Evolutionary conservation across 2,329 filamentous ascomycete genomes (phyloP).

Genomic region (Bipolaris bicolor): DNA sequence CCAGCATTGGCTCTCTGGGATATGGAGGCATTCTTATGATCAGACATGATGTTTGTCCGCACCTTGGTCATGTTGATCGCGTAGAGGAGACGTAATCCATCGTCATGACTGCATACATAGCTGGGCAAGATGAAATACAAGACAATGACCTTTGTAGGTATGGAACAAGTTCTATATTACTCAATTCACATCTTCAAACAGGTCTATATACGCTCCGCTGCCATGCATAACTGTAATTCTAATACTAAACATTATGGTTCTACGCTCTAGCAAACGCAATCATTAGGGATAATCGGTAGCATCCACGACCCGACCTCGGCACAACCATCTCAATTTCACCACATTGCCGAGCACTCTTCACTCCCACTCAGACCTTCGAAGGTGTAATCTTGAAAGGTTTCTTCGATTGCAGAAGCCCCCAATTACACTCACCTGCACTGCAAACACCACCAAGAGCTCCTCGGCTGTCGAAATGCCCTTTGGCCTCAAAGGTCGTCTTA

Average conservation of each 20-base stretch:
- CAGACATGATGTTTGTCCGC: not conserved
- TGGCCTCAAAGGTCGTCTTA: conserved; percentile 22
- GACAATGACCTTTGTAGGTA: not conserved
- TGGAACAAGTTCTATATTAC: not conserved
- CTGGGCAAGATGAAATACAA: not conserved
- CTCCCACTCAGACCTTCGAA: not conserved
- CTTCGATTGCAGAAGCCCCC: conserved; percentile 5
- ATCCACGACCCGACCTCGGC: not conserved
- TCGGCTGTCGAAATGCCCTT: conserved; percentile 23
- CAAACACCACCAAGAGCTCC: conserved; percentile 25
- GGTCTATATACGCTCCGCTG: not conserved
- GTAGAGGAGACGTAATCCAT: conserved; percentile 2
- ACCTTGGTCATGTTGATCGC: conserved; percentile 3
- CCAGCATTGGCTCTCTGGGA: not conserved
- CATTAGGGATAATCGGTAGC: not conserved
- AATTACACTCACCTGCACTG: conserved; percentile 28
- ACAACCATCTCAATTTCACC: not conserved
- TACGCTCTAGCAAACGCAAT: not conserved
- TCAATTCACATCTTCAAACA: not conserved
- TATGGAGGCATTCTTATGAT: not conserved
- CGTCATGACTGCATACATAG: conserved; percentile 3
- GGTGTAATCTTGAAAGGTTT: conserved; percentile 5
- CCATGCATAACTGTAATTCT: not conserved
- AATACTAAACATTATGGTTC: not conserved
- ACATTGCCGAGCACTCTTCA: not conserved